Conservation (phyloP, 2,329 filamentous ascomycete species). For the Fusarium algeriense region DNA sequence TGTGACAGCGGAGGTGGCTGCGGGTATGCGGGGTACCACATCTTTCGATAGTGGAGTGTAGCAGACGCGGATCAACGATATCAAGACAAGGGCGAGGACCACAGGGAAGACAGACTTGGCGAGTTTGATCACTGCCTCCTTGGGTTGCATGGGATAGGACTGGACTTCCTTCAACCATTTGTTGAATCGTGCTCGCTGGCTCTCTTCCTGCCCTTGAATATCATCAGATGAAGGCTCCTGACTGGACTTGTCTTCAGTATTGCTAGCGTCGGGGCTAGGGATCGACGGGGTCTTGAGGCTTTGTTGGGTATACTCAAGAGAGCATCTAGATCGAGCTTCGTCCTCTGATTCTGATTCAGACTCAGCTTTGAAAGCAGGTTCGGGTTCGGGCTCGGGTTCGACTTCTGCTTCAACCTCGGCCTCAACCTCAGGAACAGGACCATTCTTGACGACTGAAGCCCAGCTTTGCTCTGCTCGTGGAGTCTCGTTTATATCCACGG, state of each 20-base stretch:
- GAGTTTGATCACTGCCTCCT: slow-evolving; percentile 33
- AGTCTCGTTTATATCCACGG: slow-evolving; percentile 13
- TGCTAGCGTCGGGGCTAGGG: slow-evolving; percentile 52
- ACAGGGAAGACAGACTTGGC: slow-evolving; percentile 43
- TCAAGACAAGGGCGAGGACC: slow-evolving; percentile 42
- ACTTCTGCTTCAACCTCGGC: slow-evolving; percentile 22
- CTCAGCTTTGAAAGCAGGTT: slow-evolving; percentile 40
- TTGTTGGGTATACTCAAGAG: slow-evolving; percentile 64
- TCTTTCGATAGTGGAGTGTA: slow-evolving; percentile 41
- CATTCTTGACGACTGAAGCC: slow-evolving; percentile 35
- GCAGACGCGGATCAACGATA: slow-evolving; percentile 46
- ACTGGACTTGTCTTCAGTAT: slow-evolving; percentile 41
- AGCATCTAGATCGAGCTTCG: slow-evolving; percentile 54
- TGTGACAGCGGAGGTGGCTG: slow-evolving; percentile 43
- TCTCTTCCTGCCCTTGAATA: slow-evolving; percentile 20
- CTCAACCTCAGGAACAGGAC: slow-evolving; percentile 28
- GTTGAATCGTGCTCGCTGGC: slow-evolving; percentile 15
- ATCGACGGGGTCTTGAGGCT: slow-evolving; percentile 60
- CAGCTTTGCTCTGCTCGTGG: slow-evolving; percentile 26
- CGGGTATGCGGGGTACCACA: slow-evolving; percentile 43
- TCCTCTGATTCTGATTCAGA: slow-evolving; percentile 57
- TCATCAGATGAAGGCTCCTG: slow-evolving; percentile 16
- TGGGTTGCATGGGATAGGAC: slow-evolving; percentile 11
- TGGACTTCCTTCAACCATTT: slow-evolving; percentile 35
- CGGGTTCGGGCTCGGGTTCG: slow-evolving; percentile 5